Base-by-base conservation (phyloP, 2,329 filamentous ascomycete genomes). In the Neoarthrinium moseri region DNA sequence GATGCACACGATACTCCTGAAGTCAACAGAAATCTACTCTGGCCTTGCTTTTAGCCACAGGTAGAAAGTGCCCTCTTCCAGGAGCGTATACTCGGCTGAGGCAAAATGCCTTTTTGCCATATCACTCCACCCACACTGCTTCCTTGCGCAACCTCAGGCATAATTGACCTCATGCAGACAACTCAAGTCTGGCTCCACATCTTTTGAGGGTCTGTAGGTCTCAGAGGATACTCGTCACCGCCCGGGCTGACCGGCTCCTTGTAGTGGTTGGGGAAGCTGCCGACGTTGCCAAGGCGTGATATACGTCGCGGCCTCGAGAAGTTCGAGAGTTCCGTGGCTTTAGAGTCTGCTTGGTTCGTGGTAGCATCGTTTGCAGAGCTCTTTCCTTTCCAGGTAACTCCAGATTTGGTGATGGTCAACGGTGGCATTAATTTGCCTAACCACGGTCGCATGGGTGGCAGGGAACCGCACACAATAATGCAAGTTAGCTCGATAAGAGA, bases 391-490 rank as follows among this genome's bases (percentile, higher is more conserved):
- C 26, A n/a, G 18, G 21, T 34, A 13, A 43, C 21, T n/a, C n/a
- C 26, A 17, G 40, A 43, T 21, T 43, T 40, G 24, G 30, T 27
- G 6, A 26, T 43, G 11, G 37, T 20, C 15, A 36, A 37, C 4
- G 45, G 43, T 5, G 45, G 45, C 13, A 47, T 26, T 4, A 48
- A 38, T 32, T 53, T 51, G n/a, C 56, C 51, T 5, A 61, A 47
- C 11, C 59, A 44, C 4, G 44, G 45, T 10, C 53, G 51, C n/a
- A 56, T 23, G 24, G 55, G 54, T 3, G 58, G 59, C 5, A 63
- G 55, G 13, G 54, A 57, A 8, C 58, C 54, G 44, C 56, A 61
- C 22, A 60, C 55, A 30, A 54, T 49, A 8, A 58, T 56, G 8
- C 54, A 48, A 46, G 48, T 50, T 13, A 59, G 43, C 34, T 63